Base-by-base conservation (phyloP, 345 rosid species). In the Litchi chinensis region DNA sequence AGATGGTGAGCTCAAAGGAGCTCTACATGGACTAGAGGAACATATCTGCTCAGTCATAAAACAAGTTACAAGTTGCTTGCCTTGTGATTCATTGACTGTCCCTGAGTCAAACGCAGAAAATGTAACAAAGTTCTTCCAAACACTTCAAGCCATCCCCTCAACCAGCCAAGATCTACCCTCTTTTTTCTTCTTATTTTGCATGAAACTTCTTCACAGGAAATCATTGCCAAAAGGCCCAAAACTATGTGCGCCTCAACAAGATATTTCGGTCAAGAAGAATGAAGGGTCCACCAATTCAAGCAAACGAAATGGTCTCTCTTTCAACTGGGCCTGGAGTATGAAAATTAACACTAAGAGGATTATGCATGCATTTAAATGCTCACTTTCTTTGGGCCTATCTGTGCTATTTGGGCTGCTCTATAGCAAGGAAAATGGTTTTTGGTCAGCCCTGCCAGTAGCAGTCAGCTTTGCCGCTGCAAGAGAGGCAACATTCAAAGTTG, bases 361-460 rank as follows among this genome's bases (percentile, higher is more conserved):
- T n/a, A 57, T 89, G 79, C 91, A 87, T 5, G 95, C 93, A 5
- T 21, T 92, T 15, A 95, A 88, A 84, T 84, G 87, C 78, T 89
- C 95, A 22, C 82, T 93, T 39, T 87, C 97, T 3, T 68, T 93
- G 75, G 97, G 98, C 22, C 86, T 92, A 4, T 86, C 99, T 1
- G 86, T 88, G 68, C 81, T 89, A 0, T 85, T 92, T 6, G 99
- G 99, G n/a, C 74, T 90, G 10, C 69, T 86, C 0, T 95, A 91
- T 75, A 95, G 92, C 85, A 91, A 88, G 60, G 83, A 90, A 5
- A 83, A 93, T 68, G 97, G 94, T 8, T 88, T 67, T 70, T 95
- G 99, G 99, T 89, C 99, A 41, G 98, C 91, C 60, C 87, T 95
- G 18, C 89, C 96, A 0, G 91, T 95, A 19, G 97, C 98, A 2